These are phyloP conservation scores for Mycena albidolilacea DNA, from an alignment of 768 basidiomycete species.

Conservation along the genomic window DNA sequence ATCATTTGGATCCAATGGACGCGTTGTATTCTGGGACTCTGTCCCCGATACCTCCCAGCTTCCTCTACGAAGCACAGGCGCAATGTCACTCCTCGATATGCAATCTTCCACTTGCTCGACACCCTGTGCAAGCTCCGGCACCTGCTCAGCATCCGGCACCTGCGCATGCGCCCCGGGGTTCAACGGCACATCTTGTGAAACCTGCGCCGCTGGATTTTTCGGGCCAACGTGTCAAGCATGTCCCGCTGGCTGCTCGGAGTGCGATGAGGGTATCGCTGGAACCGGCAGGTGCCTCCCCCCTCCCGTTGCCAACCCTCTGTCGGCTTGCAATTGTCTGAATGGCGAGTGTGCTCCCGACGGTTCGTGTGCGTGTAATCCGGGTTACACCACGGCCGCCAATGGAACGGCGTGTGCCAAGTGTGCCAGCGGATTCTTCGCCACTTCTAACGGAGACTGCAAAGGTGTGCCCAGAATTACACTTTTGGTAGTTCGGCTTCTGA, in stretches of 20 bases:
- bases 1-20: constrained; percentile 66
- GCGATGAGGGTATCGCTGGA: constrained; percentile 87
- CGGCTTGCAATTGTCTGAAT: constrained; percentile 87
- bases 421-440: constrained; percentile 81
- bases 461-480: constrained; percentile 54
- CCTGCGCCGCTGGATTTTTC: constrained; percentile 82
- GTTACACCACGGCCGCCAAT: constrained; percentile 79
- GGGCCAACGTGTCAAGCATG: constrained; percentile 81
- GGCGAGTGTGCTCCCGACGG: constrained; percentile 80
- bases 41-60: constrained; percentile 83
- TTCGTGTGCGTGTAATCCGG: constrained; percentile 82
- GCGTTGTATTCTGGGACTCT: constrained; percentile 84
- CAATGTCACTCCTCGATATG: constrained; percentile 77
- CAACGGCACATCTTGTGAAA: constrained; percentile 84
- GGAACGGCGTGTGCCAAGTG: constrained; percentile 87
- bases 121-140: constrained; percentile 78
- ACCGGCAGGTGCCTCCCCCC: constrained; percentile 78
- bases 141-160: constrained; percentile 78
- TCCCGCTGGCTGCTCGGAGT: constrained; percentile 75
- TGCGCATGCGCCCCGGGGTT: constrained; percentile 85
- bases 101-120: constrained; percentile 84
- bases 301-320: constrained; percentile 65
- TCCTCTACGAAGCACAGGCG: constrained; percentile 62
- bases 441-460: constrained; percentile 79
- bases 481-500: constrained; percentile 21